Evolutionary conservation across 345 rosid genomes (phyloP), one percentile per base, ranked within the genome.

Genomic region (Alliaria petiolata): DNA sequence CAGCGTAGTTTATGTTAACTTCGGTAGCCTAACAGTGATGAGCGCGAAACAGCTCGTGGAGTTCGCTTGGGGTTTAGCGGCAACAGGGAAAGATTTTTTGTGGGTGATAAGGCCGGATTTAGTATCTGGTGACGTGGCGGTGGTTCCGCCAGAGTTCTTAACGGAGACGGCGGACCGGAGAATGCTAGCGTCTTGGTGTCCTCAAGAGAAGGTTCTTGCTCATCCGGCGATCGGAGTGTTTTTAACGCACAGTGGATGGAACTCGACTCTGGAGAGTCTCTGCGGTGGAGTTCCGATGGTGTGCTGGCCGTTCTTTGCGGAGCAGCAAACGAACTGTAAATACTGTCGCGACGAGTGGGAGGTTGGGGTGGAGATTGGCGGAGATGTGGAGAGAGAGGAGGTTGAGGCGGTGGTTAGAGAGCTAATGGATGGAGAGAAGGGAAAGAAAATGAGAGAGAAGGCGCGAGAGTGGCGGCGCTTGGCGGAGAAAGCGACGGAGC

Each of bases 161-260:
- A 47, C 2, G 0, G 80, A 78, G 59, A 87, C 82, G 3, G 70
- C 47, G 19, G 78, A 31, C 0, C 66, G 87, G n/a, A 77, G 89
- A 7, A 8, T 81, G 9, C 2, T 87, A 16, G 61, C 81, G 10
- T 76, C 59, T 39, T 87, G 92, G 89, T 85, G 87, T 47, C 81
- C 85, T 1, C 92, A 87, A 33, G 85, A 82, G 44, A 62, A 76
- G 59, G 85, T 87, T 28, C 68, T 87, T 5, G 55, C 44, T 50
- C 86, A 85, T 72, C 83, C 83, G 4, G 59, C 89, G 0, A 6
- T 82, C 0, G 87, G 87, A 6, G 86, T 80, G n/a, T 81, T 87
- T 62, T 70, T 87, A 35, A 85, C 86, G 0, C 92, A 87, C n/a
- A 59, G 79, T 14, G 92, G 92, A 13, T 87, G 92, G 92, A 87